A percentile compares a stretch with the other conserved stretches of the same genome.
Conservation (phyloP, 2,329 filamentous ascomycete genomes). For the Trichophaea hybrida region DNA sequence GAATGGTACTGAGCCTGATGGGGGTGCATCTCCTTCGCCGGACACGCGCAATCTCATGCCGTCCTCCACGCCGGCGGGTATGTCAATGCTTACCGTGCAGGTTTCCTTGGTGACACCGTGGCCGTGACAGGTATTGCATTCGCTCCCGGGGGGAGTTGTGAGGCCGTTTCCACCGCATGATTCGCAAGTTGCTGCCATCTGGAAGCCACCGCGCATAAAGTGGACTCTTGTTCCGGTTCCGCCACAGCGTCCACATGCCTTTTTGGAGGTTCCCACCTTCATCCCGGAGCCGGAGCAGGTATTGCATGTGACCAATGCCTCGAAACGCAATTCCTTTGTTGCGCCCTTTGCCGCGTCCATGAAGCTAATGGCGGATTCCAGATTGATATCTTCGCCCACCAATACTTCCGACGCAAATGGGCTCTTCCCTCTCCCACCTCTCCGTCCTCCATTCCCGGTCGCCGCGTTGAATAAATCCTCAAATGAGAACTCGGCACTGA, state of each 20-base stretch:
- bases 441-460: constrained; percentile 35
- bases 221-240: constrained; percentile 79
- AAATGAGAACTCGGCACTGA: constrained; percentile 78
- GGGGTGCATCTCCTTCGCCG: constrained; percentile 74
- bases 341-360: constrained; percentile 91
- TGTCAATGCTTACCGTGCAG: constrained; percentile 75
- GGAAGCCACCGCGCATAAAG: constrained; percentile 83
- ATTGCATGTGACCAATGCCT: constrained; percentile 64
- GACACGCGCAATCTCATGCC: constrained; percentile 80
- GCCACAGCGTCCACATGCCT: constrained; percentile 63
- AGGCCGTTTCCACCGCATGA: constrained; percentile 67
- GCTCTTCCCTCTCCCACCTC: constrained; percentile 32
- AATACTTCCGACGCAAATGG: constrained; percentile 60
- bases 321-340: constrained; percentile 73
- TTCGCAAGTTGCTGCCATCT: constrained; percentile 82
- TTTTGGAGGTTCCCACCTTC: constrained; percentile 61
- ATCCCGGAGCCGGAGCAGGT: constrained; percentile 73
- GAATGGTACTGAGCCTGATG: constrained; percentile 35
- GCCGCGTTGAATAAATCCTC: constrained; percentile 78
- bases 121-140: constrained; percentile 67
- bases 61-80: constrained; percentile 89
- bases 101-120: constrained; percentile 71
- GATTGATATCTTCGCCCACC: constrained; percentile 92
- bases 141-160: constrained; percentile 60
- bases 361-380: constrained; percentile 84